Base-by-base conservation (phyloP, 306 rosid genomes). In the Ceratonia siliqua region DNA sequence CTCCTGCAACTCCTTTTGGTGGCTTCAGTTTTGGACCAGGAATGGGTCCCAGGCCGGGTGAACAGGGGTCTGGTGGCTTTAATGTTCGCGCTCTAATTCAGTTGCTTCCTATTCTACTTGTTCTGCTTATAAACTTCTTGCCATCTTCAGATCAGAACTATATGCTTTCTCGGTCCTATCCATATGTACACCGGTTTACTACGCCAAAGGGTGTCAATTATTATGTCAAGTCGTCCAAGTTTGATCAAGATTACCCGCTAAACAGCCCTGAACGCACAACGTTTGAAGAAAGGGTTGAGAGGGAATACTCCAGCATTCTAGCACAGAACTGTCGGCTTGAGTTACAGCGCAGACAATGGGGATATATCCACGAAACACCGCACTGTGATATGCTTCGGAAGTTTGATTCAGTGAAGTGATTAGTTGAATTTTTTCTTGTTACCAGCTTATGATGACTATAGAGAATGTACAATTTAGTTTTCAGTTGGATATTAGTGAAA, bases 341-440 rank as follows among this genome's bases (percentile, higher is more conserved):
- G 85, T 20, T 93, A 69, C 98, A 93, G 81, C 89, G 98, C 8
- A 91, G 89, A 45, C 97, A 90, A 49, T 93, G 98, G 98, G 96
- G 98, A 36, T 90, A 84, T 77, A 81, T 90, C 39, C 85, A 83
- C 11, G 98, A 90, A 76, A 93, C 91, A 0, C 98, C 98, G 0
- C 96, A 93, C 72, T 93, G 98, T 42, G 97, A 93, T 68, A 87
- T 85, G 95, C 78, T 93, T 68, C 63, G 79, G 79, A 71, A 68
- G 86, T 90, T 84, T 68, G 83, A 87, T 39, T 4, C 62, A 13
- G 81, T 76, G 35, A 77, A 86, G 54, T 82, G 75, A 83, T 78
- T 62, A 61, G 62, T 76, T 62, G 50, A 76, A 80, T 72, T 49
- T 74, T 64, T 71, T 78, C 78, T 54, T 53, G 67, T 73, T 75